Percentiles rank a stretch among this genome's conserved stretches.
These are phyloP conservation scores for Phytopythium delawarense DNA, from an alignment of 352 stramenopile species.

Conservation along the genomic window DNA sequence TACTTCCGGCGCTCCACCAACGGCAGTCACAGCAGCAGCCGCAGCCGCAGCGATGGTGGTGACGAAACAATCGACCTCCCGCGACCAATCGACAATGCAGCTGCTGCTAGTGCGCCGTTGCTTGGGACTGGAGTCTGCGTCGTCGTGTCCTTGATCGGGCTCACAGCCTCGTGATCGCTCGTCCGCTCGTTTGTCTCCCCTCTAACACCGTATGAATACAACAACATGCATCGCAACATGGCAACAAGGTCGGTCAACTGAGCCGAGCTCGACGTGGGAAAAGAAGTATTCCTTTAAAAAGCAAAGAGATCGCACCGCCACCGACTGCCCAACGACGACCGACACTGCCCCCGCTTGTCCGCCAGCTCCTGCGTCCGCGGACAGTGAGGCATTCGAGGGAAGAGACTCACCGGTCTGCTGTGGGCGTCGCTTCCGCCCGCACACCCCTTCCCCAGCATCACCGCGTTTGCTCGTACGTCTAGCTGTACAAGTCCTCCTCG, in stretches of 20 bases:
- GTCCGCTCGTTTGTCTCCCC: neutral
- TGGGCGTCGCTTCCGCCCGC: slow-evolving; percentile 1
- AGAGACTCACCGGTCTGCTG: neutral
- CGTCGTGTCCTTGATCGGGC: neutral
- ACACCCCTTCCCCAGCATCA: neutral
- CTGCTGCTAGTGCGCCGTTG: neutral
- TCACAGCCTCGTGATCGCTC: neutral
- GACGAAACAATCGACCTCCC: neutral
- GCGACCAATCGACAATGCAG: neutral
- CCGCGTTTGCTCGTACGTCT: slow-evolving; percentile 23
- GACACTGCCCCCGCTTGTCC: neutral
- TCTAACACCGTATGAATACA: neutral
- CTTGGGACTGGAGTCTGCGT: neutral
- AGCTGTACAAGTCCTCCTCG: slow-evolving; percentile 98
- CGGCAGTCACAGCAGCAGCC: neutral
- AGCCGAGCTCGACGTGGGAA: neutral
- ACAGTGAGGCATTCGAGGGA: neutral
- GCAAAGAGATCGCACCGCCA: neutral
- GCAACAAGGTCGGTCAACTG: neutral
- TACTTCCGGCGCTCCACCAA: neutral
- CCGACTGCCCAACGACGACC: neutral
- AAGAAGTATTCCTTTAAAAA: neutral
- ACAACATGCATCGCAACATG: neutral
- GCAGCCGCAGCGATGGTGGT: neutral
- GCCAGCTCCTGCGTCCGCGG: neutral